Conservation (phyloP, 176 grass and related monocot genomes). For the Oryza longistaminata region DNA sequence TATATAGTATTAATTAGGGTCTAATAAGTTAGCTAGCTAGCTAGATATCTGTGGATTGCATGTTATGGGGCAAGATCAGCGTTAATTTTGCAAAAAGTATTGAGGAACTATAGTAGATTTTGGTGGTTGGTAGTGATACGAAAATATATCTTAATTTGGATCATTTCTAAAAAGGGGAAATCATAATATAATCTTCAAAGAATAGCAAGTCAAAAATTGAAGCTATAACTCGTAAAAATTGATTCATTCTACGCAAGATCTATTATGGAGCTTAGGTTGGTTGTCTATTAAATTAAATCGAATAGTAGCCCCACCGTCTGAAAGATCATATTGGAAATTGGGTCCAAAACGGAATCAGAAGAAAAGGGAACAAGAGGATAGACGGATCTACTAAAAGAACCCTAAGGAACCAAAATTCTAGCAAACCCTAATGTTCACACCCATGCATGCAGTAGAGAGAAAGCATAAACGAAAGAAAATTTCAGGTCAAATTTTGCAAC, state of each 20-base stretch:
- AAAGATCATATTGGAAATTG: slow-evolving; percentile 41
- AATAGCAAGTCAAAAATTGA: slow-evolving; percentile 42
- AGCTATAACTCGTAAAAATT: slow-evolving; percentile 33
- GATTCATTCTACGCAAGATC: slow-evolving; percentile 40
- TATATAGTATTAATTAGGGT: not conserved
- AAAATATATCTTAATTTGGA: not conserved
- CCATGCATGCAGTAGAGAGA: not conserved
- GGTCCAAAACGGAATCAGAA: slow-evolving; percentile 28
- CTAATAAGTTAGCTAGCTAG: not conserved
- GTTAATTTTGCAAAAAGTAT: slow-evolving; percentile 1
- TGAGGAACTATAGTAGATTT: slow-evolving; percentile 15
- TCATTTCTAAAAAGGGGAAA: slow-evolving; percentile 15
- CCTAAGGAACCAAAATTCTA: slow-evolving; percentile 19
- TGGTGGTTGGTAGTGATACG: not conserved
- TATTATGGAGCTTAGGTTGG: slow-evolving; percentile 34
- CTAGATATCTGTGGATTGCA: slow-evolving; percentile 7
- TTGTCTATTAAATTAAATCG: slow-evolving; percentile 45
- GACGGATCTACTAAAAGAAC: slow-evolving; percentile 34
- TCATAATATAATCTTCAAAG: slow-evolving; percentile 13
- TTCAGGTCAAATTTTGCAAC: slow-evolving; percentile 19
- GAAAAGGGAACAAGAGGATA: slow-evolving; percentile 15
- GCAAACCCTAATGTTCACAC: slow-evolving; percentile 53
- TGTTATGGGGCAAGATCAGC: slow-evolving; percentile 30
- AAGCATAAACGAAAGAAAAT: not conserved
- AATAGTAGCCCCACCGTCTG: slow-evolving; percentile 30